phyloP scores from a whole-genome alignment of 2,329 filamentous ascomycete species.

The Fusarium coffeatum region DNA sequence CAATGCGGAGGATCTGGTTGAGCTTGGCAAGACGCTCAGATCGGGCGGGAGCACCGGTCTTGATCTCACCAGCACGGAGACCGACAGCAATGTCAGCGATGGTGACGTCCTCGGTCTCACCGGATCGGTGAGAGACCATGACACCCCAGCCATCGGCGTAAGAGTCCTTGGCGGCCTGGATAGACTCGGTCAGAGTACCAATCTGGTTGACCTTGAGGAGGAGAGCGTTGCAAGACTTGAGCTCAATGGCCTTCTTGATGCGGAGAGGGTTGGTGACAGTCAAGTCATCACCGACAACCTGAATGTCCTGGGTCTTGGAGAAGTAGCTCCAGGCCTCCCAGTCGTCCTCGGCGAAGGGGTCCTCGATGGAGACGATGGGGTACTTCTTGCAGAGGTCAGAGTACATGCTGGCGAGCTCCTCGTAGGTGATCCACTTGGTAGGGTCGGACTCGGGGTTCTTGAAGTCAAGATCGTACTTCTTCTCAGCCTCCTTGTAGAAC shows the following conservation, averaged over 20 bases:
- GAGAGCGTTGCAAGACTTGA: conserved; percentile 98
- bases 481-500: conserved; percentile 97
- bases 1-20: conserved; percentile 99
- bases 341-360: conserved; percentile 99
- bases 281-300: conserved; percentile 98
- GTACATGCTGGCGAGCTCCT: conserved; percentile 95
- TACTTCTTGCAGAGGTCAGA: conserved; percentile 90
- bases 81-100: conserved; percentile 98
- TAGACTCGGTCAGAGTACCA: conserved; percentile 97
- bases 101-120: conserved; percentile 99
- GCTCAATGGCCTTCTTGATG: conserved; percentile 99
- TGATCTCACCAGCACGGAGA: conserved; percentile 97
- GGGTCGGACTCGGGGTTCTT: conserved; percentile 99
- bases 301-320: conserved; percentile 98
- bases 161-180: conserved; percentile 98
- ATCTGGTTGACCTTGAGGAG: conserved; percentile 99
- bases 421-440: conserved; percentile 98
- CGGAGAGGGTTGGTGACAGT: conserved; percentile 98
- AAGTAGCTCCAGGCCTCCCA: conserved; percentile 99
- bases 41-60: conserved; percentile 95
- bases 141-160: conserved; percentile 97
- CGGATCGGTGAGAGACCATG: conserved; percentile 99
- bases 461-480: conserved; percentile 99
- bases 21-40: conserved; percentile 99
- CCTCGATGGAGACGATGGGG: conserved; percentile 98